These are phyloP conservation scores for Claviceps africana DNA, from an alignment of 2,329 filamentous ascomycete genomes.

Conservation along the genomic window DNA sequence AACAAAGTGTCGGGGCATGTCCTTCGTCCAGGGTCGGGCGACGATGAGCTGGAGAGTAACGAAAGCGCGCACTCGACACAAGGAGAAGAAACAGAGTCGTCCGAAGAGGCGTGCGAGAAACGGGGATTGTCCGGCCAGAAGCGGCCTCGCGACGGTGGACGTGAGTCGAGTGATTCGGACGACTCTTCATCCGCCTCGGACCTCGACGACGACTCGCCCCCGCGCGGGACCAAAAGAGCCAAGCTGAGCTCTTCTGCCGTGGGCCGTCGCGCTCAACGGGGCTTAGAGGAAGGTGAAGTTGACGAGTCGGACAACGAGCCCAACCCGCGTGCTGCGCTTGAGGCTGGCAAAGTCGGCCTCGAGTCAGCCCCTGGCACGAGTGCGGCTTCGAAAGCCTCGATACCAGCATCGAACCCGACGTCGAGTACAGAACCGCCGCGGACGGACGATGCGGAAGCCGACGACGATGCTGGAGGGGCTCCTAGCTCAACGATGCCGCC, in stretches of 20 bases:
- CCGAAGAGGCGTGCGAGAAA: background rate
- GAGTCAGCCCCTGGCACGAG: background rate
- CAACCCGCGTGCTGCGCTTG: conserved; percentile 5
- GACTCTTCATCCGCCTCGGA: conserved; percentile 1
- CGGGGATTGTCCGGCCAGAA: background rate
- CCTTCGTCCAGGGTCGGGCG: conserved; percentile 2
- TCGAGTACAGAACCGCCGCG: background rate
- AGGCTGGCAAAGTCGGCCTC: conserved; percentile 2
- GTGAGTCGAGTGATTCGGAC: conserved; percentile 2
- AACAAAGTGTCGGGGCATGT: conserved; percentile 1
- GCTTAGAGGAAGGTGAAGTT: conserved; percentile 22
- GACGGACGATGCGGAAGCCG: background rate
- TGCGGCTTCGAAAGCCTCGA: background rate
- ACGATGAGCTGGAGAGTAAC: background rate
- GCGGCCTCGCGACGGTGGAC: background rate
- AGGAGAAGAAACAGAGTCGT: background rate
- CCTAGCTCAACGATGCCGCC: conserved; percentile 10
- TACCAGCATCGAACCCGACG: background rate
- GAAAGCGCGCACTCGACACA: background rate
- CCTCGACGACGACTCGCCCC: background rate
- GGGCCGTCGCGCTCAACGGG: conserved; percentile 3
- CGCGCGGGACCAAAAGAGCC: conserved; percentile 10
- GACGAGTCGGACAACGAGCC: conserved; percentile 11
- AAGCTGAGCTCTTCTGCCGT: conserved; percentile 6
- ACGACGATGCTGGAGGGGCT: background rate